Evolutionary conservation across 1,284 basidiomycete species (phyloP).

Genomic region (Lignosus rhinocerotis): DNA sequence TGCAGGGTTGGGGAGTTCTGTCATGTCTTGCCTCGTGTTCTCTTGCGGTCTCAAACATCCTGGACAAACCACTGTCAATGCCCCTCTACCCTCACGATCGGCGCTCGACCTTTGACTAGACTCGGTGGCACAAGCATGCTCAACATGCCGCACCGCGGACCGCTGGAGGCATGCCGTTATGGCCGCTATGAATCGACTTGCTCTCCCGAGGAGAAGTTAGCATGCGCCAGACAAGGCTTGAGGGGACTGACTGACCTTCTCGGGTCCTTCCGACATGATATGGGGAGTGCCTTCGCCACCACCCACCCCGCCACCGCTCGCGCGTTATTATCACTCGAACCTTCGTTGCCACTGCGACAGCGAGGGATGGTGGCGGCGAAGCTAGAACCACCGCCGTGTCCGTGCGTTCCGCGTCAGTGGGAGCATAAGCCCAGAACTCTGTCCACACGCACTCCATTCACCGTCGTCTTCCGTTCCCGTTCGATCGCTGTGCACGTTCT

Average conservation of each 20-base stretch:
- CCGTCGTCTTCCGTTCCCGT: background rate
- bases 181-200: background rate
- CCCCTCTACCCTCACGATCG: background rate
- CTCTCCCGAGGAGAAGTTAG: slow-evolving; percentile 1
- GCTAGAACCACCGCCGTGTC: background rate
- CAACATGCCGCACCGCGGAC: background rate
- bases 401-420: too few species aligned
- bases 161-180: slow-evolving; percentile 7
- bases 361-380: background rate
- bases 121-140: background rate
- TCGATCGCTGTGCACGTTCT: background rate
- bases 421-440: background rate
- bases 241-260: background rate
- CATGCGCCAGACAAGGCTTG: background rate
- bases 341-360: background rate
- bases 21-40: background rate
- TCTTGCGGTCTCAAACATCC: background rate
- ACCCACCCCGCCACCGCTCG: background rate
- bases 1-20: background rate
- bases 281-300: background rate
- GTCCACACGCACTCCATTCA: background rate
- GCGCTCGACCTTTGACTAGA: background rate
- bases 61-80: background rate
- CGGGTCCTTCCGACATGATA: background rate
- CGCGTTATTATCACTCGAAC: background rate